Evolutionary conservation across 768 basidiomycete species (phyloP), one percentile per base, ranked within the genome.

Genomic region (Trametes meyenii): DNA sequence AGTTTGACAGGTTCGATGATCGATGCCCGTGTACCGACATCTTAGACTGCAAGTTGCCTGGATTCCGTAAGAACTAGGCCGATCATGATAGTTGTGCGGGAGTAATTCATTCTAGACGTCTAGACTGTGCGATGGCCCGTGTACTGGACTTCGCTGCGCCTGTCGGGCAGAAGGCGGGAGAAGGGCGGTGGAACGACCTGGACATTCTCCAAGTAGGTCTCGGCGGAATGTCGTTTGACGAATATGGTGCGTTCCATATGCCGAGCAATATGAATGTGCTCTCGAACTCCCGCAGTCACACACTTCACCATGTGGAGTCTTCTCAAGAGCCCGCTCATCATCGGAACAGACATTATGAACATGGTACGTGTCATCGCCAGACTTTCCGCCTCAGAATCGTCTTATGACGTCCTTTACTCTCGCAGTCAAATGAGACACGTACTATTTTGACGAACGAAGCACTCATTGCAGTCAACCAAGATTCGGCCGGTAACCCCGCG

Each of bases 281-380:
- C 16, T 8, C 42, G 11, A 21, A 29, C 29, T 33, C 17, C 52
- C 40, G 16, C 56, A 77, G 76, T 75, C 24, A 76, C 75, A 2
- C 76, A 79, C 63, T 77, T 79, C 61, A 72, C 74, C 2, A 74
- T 79, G 71, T 79, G 78, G 78, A 71, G 73, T 10, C 59, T 79
- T 19, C 64, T 76, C 29, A 79, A 79, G 70, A 75, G 73, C 45
- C 77, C 78, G 0, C 70, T 79, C 13, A 78, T 79, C 44, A 68
- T 79, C 7, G 78, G 78, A 0, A 76, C 78, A 63, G 76, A 78
- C 52, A 57, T 78, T 17, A 73, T 72, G 7, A 67, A 66, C 50
- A 79, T 78, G 78, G 75, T 74, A 36, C 13, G 13, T n/a, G n/a
- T n/a, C n/a, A 26, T 21, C 16, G 12, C n/a, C n/a, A n/a, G 17